phyloP scores from a whole-genome alignment of 2,329 filamentous ascomycete genomes.

The Fusarium sp. region DNA sequence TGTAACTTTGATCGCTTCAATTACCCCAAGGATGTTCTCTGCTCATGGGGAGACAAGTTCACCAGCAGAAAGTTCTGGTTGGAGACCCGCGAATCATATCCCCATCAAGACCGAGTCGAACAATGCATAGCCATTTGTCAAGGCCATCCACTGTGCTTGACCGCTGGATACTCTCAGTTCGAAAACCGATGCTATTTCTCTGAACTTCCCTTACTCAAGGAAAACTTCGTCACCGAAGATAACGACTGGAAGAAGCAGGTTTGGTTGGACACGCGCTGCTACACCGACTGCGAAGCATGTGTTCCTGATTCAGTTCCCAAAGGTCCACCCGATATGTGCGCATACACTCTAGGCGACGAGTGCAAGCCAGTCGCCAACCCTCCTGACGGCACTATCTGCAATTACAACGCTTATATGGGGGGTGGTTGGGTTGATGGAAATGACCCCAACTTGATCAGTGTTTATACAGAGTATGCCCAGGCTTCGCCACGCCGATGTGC shows the following conservation, averaged over 20 bases:
- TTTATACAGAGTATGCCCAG: background rate
- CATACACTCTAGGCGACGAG: background rate
- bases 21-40: background rate
- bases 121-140: conserved; percentile 9
- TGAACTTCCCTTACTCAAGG: background rate
- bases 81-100: background rate
- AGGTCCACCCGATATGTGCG: background rate
- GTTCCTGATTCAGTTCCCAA: background rate
- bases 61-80: background rate
- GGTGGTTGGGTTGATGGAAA: background rate
- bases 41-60: background rate
- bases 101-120: background rate
- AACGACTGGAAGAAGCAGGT: background rate
- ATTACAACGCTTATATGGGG: background rate
- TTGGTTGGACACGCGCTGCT: background rate
- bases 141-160: background rate
- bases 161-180: background rate
- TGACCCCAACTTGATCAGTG: background rate
- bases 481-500: background rate
- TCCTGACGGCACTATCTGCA: background rate
- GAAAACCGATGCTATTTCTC: conserved; percentile 10
- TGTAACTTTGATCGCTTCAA: background rate
- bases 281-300: background rate
- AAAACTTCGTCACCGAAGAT: background rate
- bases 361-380: background rate